These are phyloP conservation scores for Pezizomycotina sp. DNA, from an alignment of 2,329 filamentous ascomycete species.

Conservation along the genomic window DNA sequence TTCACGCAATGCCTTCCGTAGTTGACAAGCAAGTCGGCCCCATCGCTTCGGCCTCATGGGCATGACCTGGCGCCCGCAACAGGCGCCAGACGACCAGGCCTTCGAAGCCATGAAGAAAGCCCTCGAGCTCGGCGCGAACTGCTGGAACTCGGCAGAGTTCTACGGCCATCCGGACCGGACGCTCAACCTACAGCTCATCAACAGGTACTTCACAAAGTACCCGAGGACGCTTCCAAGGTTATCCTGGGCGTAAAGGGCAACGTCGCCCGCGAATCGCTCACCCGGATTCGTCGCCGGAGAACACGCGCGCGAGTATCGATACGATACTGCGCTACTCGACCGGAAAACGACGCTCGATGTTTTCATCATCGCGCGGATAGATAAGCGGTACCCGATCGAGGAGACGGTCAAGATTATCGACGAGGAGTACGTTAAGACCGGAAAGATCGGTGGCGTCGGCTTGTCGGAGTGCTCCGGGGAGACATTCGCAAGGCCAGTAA, in stretches of 20 bases:
- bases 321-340: slow-evolving; percentile 37
- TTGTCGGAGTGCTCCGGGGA: slow-evolving; percentile 38
- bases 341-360: slow-evolving; percentile 45
- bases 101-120: slow-evolving; percentile 40
- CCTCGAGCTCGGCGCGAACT: slow-evolving; percentile 31
- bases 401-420: slow-evolving; percentile 33
- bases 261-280: slow-evolving; percentile 28
- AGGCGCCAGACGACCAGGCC: slow-evolving; percentile 33
- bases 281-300: slow-evolving; percentile 39
- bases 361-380: slow-evolving; percentile 43
- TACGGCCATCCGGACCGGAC: slow-evolving; percentile 45
- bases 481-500: slow-evolving; percentile 36
- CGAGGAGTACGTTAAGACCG: slow-evolving; percentile 37
- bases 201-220: slow-evolving; percentile 46
- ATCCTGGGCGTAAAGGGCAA: slow-evolving; percentile 48
- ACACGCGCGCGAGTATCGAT: slow-evolving; percentile 42
- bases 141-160: slow-evolving; percentile 50
- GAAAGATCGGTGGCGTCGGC: slow-evolving; percentile 37
- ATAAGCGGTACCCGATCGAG: slow-evolving; percentile 35
- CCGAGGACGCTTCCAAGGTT: slow-evolving; percentile 45
- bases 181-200: slow-evolving; percentile 40
- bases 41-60: slow-evolving; percentile 25
- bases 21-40: too few relatives aligned
- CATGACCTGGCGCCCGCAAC: slow-evolving; percentile 27
- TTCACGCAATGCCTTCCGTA: too few relatives aligned